A percentile compares a stretch with the other conserved stretches of the same genome.
Evolutionary conservation across 257 asterid genomes (phyloP).

Genomic region (Fraxinus anomala): DNA sequence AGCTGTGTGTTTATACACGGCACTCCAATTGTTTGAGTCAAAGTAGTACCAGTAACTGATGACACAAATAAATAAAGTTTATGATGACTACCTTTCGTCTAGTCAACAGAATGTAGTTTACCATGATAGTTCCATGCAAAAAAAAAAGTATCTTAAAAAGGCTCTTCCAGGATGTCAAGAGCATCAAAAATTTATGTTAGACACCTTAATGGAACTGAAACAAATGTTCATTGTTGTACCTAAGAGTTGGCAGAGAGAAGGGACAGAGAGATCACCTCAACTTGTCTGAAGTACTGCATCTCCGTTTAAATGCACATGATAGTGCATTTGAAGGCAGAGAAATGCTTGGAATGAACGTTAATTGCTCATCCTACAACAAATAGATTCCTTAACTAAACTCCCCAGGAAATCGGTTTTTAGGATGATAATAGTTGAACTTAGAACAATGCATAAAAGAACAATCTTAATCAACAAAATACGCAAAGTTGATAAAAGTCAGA

Average conservation of each 20-base stretch:
- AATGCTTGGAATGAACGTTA: slow-evolving; percentile 77
- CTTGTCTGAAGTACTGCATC: slow-evolving; percentile 80
- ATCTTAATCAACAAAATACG: not conserved
- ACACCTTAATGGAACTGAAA: slow-evolving; percentile 1
- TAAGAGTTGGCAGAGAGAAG: slow-evolving; percentile 14
- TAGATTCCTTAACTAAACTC: slow-evolving; percentile 20
- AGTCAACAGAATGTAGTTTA: not conserved
- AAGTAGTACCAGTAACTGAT: slow-evolving; percentile 82
- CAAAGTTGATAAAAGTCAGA: not conserved
- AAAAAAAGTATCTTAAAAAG: not conserved
- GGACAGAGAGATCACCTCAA: slow-evolving; percentile 53
- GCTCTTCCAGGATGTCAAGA: slow-evolving; percentile 13
- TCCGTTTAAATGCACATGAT: slow-evolving; percentile 80
- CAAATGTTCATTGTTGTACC: slow-evolving; percentile 1
- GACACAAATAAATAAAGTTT: slow-evolving; percentile 21
- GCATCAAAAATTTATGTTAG: not conserved
- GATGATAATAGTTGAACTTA: not conserved
- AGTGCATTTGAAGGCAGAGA: slow-evolving; percentile 80
- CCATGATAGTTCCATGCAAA: not conserved
- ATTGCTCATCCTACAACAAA: slow-evolving; percentile 74
- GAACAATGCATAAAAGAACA: not conserved
- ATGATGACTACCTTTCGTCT: slow-evolving; percentile 16
- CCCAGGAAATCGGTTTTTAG: slow-evolving; percentile 9
- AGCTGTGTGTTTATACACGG: slow-evolving; percentile 79
- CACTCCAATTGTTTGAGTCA: slow-evolving; percentile 78